A percentile compares a stretch with the other conserved stretches of the same genome.
Evolutionary conservation across 1,284 basidiomycete genomes (phyloP).

Genomic region (Boletus mariae): DNA sequence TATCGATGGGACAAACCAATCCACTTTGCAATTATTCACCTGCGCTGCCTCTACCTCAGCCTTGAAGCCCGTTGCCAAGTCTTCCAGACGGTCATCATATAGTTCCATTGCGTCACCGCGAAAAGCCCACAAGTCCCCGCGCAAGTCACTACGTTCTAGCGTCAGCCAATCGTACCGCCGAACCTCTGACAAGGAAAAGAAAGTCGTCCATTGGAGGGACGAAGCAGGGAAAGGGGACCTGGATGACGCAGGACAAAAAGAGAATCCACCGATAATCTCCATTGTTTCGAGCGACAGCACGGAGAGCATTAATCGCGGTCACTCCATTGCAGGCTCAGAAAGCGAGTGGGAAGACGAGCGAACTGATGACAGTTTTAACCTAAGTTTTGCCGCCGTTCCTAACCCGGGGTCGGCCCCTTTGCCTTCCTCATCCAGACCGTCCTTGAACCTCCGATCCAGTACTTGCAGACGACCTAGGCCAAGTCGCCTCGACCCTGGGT

Average conservation of each 20-base stretch:
- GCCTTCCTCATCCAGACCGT: slow-evolving; percentile 17
- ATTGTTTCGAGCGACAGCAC: slow-evolving; percentile 31
- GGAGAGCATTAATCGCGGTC: slow-evolving; percentile 28
- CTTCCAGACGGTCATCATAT: slow-evolving; percentile 48
- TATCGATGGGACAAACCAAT: slow-evolving; percentile 44
- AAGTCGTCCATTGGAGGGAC: slow-evolving; percentile 87
- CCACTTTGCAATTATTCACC: slow-evolving; percentile 32
- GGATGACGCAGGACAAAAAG: slow-evolving; percentile 60
- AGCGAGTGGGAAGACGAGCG: slow-evolving; percentile 88
- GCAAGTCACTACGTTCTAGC: slow-evolving; percentile 67
- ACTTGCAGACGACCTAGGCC: slow-evolving; percentile 47
- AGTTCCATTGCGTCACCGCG: slow-evolving; percentile 45
- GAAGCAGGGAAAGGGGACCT: slow-evolving; percentile 81
- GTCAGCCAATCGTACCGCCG: slow-evolving; percentile 59
- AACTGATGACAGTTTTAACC: slow-evolving; percentile 66
- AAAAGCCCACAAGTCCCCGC: slow-evolving; percentile 52
- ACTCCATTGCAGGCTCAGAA: slow-evolving; percentile 59
- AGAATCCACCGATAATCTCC: slow-evolving; percentile 44
- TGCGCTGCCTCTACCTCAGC: slow-evolving; percentile 44
- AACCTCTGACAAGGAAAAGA: slow-evolving; percentile 65
- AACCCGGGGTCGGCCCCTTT: slow-evolving; percentile 21
- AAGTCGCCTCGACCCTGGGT: slow-evolving; percentile 64
- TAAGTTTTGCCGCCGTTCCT: slow-evolving; percentile 44
- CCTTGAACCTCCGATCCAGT: slow-evolving; percentile 12
- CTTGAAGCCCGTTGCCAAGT: slow-evolving; percentile 39